phyloP scores from a whole-genome alignment of 345 rosid genomes.

The Eucalyptus pumila region DNA sequence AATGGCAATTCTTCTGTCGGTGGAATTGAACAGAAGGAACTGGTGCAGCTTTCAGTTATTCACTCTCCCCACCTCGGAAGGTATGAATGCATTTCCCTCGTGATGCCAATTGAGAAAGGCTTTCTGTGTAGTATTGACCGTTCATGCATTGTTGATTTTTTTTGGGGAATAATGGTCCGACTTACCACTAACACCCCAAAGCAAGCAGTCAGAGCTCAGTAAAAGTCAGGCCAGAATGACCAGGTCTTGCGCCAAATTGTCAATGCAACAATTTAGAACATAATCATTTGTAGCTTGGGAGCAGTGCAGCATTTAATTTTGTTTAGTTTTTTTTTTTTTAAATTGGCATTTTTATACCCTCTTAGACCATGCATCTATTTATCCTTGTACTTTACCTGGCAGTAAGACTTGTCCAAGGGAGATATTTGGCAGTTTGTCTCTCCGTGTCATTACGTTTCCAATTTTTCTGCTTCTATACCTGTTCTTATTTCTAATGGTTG shows the following conservation, averaged over 20 bases:
- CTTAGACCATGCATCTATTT: background rate
- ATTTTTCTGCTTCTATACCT: no score
- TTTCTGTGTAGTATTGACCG: background rate
- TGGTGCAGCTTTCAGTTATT: background rate
- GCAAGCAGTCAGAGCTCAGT: background rate
- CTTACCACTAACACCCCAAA: background rate
- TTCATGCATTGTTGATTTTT: background rate
- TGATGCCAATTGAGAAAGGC: background rate
- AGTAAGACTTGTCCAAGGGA: no score
- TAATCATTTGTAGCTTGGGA: no score
- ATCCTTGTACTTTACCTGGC: no score
- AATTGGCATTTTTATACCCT: background rate
- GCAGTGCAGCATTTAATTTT: background rate
- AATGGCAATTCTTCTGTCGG: background rate
- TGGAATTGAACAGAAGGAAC: background rate
- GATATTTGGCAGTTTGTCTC: no score
- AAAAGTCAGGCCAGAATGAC: background rate
- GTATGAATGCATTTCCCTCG: background rate
- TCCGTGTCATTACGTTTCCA: no score
- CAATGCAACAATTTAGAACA: no score
- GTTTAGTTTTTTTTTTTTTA: no score
- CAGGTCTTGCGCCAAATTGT: no score
- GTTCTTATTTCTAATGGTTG: no score
- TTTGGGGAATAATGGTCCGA: background rate
- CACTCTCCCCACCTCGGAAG: background rate